A percentile compares a stretch with the other conserved stretches of the same genome.
These are phyloP conservation scores for Pichia californica DNA, from an alignment of 805 yeast genomes.

Conservation along the genomic window DNA sequence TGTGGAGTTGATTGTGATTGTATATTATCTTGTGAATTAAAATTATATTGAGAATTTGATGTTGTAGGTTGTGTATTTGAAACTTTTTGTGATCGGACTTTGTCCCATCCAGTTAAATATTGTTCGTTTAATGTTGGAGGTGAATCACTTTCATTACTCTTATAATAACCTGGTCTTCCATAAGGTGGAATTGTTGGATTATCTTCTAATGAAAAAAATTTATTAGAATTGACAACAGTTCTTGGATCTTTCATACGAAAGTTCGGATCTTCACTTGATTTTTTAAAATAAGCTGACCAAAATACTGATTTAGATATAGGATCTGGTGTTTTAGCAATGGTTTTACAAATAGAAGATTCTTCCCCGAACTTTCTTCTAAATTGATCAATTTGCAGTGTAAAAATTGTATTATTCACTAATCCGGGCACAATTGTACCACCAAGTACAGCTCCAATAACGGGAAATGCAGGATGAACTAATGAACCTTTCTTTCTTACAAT, in stretches of 20 bases:
- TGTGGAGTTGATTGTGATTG: no score
- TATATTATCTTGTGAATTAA: no score
- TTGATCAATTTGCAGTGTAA: conserved; percentile 27
- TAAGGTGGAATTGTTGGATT: conserved; percentile 7
- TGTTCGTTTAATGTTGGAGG: conserved; percentile 5
- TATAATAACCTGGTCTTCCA: conserved; percentile 12
- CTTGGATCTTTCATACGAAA: conserved; percentile 53
- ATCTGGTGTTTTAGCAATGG: conserved; percentile 22
- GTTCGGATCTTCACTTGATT: conserved; percentile 45
- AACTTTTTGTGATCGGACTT: conserved; percentile 12
- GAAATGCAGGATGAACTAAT: conserved; percentile 35
- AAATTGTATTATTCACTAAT: conserved; percentile 26
- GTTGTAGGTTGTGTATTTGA: no score
- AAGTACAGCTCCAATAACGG: conserved; percentile 36
- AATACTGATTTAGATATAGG: conserved; percentile 22
- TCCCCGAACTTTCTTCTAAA: conserved; percentile 23
- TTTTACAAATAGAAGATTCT: conserved; percentile 18
- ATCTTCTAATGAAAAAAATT: conserved; percentile 8
- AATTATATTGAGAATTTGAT: no score
- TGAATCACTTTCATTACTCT: background rate
- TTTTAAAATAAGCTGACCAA: conserved; percentile 48
- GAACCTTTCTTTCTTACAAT: conserved; percentile 29
- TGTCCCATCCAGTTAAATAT: conserved; percentile 17
- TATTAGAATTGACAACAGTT: conserved; percentile 11
- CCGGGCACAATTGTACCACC: conserved; percentile 31